Evolutionary conservation across 768 basidiomycete species (phyloP).

Genomic region (Pisolithus sp.): DNA sequence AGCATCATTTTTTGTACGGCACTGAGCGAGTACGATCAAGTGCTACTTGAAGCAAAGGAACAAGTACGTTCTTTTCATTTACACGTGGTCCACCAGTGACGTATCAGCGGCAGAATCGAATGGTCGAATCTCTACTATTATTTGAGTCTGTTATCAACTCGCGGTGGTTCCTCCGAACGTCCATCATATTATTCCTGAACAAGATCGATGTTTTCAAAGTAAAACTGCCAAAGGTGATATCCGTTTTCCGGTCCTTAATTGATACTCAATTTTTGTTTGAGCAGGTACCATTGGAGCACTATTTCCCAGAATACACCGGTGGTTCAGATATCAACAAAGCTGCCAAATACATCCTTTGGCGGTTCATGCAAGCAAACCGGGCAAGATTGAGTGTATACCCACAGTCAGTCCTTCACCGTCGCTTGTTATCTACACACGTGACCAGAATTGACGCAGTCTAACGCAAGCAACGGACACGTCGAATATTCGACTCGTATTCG

Average conservation of each 20-base stretch:
- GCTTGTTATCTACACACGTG: background rate
- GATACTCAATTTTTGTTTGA: background rate
- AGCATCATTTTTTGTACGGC: constrained; percentile 74
- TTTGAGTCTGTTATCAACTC: constrained; percentile 80
- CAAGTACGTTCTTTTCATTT: constrained; percentile 19
- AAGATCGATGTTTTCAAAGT: constrained; percentile 75
- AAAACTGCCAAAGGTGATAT: constrained; percentile 51
- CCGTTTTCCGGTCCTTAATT: background rate
- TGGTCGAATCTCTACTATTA: constrained; percentile 66
- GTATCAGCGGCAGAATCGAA: constrained; percentile 48
- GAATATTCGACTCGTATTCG: constrained; percentile 77
- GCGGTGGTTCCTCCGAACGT: constrained; percentile 63
- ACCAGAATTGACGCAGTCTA: constrained; percentile 36
- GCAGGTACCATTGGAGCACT: constrained; percentile 67
- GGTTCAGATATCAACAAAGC: constrained; percentile 90
- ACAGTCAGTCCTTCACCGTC: constrained; percentile 49
- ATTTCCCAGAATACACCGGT: constrained; percentile 86
- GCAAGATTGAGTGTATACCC: constrained; percentile 85
- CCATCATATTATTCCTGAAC: constrained; percentile 63
- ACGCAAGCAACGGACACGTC: constrained; percentile 88
- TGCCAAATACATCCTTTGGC: constrained; percentile 90
- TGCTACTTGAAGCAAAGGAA: constrained; percentile 51
- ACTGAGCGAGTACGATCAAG: constrained; percentile 71
- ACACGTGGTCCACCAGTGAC: background rate
- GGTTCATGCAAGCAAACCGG: constrained; percentile 88